Evolutionary conservation across 192 early-diverging fungal genomes (phyloP).

Genomic region (Powellomyces hirtus): DNA sequence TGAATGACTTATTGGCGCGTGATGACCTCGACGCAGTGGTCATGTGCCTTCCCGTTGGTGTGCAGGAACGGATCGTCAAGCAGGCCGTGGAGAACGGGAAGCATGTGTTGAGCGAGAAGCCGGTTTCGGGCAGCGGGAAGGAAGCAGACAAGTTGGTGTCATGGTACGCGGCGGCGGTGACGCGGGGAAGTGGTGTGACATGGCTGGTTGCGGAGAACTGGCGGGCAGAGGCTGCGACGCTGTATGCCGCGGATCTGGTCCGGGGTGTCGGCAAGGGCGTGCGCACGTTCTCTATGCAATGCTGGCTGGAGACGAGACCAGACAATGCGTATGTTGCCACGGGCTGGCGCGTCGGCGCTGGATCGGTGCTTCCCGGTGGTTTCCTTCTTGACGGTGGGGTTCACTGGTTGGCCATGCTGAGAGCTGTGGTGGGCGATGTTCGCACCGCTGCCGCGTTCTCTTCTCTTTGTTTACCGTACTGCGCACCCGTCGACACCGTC

Average conservation of each 20-base stretch:
- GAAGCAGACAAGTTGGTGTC: not conserved
- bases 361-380: constrained; percentile 6
- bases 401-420: constrained; percentile 13
- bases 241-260: not conserved
- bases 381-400: constrained; percentile 22
- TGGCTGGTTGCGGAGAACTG: constrained; percentile 26
- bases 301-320: not conserved
- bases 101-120: constrained; percentile 21
- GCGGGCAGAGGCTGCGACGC: not conserved
- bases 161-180: not conserved
- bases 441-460: not conserved
- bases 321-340: constrained; percentile 19
- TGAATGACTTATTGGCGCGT: constrained; percentile 1
- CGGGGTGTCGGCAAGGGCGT: not conserved
- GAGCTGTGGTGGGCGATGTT: not conserved
- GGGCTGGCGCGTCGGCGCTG: constrained; percentile 12
- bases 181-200: no score
- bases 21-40: constrained; percentile 6
- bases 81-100: constrained; percentile 6
- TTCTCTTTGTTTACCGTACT: not conserved
- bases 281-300: constrained; percentile 9
- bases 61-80: not conserved
- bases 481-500: constrained; percentile 16
- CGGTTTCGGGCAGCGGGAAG: not conserved
- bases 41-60: constrained; percentile 2